A percentile compares a stretch with the other conserved stretches of the same genome.
Evolutionary conservation across 805 yeast species (phyloP).

Genomic region (Candida sanyiensis): DNA sequence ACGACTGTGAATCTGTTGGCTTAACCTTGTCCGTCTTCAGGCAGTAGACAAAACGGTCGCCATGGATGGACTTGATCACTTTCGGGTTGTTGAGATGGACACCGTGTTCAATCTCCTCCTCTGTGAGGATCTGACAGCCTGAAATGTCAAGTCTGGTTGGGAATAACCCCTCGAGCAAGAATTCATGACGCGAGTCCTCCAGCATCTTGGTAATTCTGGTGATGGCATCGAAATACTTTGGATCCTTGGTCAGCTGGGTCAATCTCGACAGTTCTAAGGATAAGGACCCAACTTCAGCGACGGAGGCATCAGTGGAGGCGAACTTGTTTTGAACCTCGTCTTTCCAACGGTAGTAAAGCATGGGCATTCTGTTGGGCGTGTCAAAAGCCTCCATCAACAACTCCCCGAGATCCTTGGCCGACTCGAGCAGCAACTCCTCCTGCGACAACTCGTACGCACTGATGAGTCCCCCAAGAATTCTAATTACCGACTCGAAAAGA

Average conservation of each 20-base stretch:
- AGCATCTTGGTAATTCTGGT: constrained; percentile 38
- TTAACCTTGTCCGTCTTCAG: constrained; percentile 24
- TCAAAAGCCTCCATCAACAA: constrained; percentile 50
- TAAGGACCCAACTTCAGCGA: constrained; percentile 46
- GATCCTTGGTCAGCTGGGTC: constrained; percentile 44
- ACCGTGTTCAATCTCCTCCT: constrained; percentile 28
- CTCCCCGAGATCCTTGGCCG: constrained; percentile 43
- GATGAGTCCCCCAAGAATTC: constrained; percentile 48
- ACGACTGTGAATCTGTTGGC: constrained; percentile 18
- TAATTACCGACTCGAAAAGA: constrained; percentile 45
- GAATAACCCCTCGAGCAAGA: constrained; percentile 37
- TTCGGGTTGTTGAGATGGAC: constrained; percentile 29
- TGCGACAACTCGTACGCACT: constrained; percentile 46
- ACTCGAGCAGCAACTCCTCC: constrained; percentile 29
- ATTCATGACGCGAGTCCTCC: constrained; percentile 27
- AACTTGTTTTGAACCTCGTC: constrained; percentile 31
- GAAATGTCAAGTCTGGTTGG: constrained; percentile 44
- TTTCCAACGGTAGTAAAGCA: constrained; percentile 39
- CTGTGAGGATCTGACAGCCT: constrained; percentile 37
- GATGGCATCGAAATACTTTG: constrained; percentile 44
- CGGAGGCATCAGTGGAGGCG: constrained; percentile 31
- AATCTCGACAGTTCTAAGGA: constrained; percentile 48
- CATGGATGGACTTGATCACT: constrained; percentile 33
- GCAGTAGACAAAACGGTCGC: constrained; percentile 29
- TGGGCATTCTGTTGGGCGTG: constrained; percentile 52